Evolutionary conservation across 495 filamentous ascomycete genomes (phyloP).

Genomic region (Endocarpon pusillum): DNA sequence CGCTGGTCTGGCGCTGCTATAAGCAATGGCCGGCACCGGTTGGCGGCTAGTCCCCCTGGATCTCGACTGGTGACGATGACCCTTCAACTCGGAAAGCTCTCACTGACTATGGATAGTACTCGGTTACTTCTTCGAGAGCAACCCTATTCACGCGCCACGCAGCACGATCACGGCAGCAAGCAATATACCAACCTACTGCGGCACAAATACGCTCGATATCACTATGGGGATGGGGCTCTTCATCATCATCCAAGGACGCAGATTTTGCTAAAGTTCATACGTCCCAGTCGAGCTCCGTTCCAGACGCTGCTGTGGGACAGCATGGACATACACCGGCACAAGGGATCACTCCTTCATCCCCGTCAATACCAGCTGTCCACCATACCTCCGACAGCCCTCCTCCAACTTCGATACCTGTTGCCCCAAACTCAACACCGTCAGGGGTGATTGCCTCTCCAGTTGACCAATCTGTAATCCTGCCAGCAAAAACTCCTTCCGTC

Average conservation of each 20-base stretch:
- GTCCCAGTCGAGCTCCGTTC: too few relatives aligned
- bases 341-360: too few relatives aligned
- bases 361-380: not conserved
- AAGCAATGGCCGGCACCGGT: constrained; percentile 1
- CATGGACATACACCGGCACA: too few relatives aligned
- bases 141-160: not conserved
- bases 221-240: too few relatives aligned
- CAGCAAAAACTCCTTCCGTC: constrained; percentile 4
- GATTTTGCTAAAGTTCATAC: too few relatives aligned
- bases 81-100: not conserved
- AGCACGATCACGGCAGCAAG: not conserved
- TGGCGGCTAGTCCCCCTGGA: not conserved
- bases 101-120: not conserved
- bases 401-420: constrained; percentile 9
- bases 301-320: too few relatives aligned
- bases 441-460: constrained; percentile 3
- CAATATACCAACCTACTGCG: not conserved
- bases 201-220: not conserved
- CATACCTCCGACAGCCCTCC: not conserved
- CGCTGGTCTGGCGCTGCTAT: not conserved
- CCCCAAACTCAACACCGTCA: constrained; percentile 11
- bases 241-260: too few relatives aligned
- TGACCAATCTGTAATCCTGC: not conserved
- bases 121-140: not conserved
- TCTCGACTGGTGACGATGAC: not conserved